These are phyloP conservation scores for Mariannaea sp. DNA, from an alignment of 2,329 filamentous ascomycete species.

Conservation along the genomic window DNA sequence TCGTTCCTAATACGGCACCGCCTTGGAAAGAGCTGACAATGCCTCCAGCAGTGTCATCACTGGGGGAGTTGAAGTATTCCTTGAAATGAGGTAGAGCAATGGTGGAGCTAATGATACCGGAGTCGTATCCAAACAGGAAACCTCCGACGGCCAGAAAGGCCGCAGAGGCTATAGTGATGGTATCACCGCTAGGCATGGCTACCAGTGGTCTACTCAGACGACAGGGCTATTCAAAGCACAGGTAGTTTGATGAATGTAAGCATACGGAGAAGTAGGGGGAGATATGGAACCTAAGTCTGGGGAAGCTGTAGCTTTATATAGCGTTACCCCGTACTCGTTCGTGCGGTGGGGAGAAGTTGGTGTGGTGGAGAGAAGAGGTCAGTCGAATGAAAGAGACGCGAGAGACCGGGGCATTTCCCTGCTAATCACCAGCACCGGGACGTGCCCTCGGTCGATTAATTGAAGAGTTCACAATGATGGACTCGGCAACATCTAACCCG, in stretches of 20 bases:
- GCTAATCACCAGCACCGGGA: too few relatives aligned
- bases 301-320: conserved; percentile 8
- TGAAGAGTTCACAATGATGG: neutral
- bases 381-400: too few relatives aligned
- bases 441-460: neutral
- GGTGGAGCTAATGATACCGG: conserved; percentile 49
- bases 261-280: neutral
- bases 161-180: conserved; percentile 30
- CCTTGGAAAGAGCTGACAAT: conserved; percentile 38
- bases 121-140: conserved; percentile 52
- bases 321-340: conserved; percentile 3
- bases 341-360: conserved; percentile 2
- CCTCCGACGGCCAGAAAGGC: conserved; percentile 37
- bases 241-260: neutral
- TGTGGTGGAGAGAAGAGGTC: too few relatives aligned
- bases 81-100: conserved; percentile 40
- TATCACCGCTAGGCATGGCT: conserved; percentile 20
- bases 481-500: conserved; percentile 15
- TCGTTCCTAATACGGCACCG: conserved; percentile 35
- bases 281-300: conserved; percentile 5
- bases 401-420: too few relatives aligned
- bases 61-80: conserved; percentile 49
- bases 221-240: neutral
- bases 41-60: conserved; percentile 31
- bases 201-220: neutral